Conservation (phyloP, 805 yeast species). For the Dipodascopsis tothii region DNA sequence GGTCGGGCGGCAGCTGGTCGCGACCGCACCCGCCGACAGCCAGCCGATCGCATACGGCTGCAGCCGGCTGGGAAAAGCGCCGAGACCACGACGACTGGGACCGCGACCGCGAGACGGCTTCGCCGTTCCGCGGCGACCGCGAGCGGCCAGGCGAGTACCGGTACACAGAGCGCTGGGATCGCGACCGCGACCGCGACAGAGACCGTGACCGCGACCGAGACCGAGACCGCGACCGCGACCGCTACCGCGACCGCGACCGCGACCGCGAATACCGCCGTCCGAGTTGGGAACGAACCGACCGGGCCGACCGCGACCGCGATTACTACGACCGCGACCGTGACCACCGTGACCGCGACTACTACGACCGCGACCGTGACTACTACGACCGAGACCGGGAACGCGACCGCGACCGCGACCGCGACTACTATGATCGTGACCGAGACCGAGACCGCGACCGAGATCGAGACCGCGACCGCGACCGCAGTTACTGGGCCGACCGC, state of each 20-base stretch:
- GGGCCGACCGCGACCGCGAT: neutral
- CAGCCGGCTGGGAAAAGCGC: neutral
- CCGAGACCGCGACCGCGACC: slow-evolving; percentile 11
- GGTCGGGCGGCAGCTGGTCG: no score
- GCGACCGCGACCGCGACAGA: slow-evolving; percentile 8
- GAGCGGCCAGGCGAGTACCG: slow-evolving; percentile 1
- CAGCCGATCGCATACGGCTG: no score
- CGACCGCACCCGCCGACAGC: no score
- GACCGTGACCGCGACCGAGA: slow-evolving; percentile 6
- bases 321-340: slow-evolving; percentile 9
- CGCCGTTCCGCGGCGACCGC: neutral
- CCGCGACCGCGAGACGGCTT: slow-evolving; percentile 3
- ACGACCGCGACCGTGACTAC: slow-evolving; percentile 9
- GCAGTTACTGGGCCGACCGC: neutral
- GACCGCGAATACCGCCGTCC: slow-evolving; percentile 3
- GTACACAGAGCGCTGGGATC: slow-evolving; percentile 1
- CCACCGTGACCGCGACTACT: slow-evolving; percentile 4
- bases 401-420: slow-evolving; percentile 8
- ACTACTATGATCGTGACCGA: slow-evolving; percentile 7
- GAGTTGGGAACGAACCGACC: neutral
- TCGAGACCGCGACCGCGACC: slow-evolving; percentile 6
- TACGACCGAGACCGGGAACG: slow-evolving; percentile 9
- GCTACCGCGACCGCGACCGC: slow-evolving; percentile 9
- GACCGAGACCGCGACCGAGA: slow-evolving; percentile 7
- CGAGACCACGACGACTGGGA: neutral